Base-by-base conservation (phyloP, 73 alveolate genomes). In the Loxodes magnus region DNA sequence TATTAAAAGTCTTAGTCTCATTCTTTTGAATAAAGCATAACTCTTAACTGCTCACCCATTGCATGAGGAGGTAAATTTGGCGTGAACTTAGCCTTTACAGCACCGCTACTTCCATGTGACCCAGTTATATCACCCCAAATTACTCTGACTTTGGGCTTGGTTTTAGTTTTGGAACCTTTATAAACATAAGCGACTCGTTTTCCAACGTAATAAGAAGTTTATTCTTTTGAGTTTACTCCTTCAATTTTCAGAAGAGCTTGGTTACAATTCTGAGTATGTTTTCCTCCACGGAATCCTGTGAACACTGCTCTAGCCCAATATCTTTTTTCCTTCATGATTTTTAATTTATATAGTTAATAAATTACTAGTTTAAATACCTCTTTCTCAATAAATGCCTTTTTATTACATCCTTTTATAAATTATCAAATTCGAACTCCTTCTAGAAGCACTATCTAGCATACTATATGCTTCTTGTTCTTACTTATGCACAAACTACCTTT, bases 231-330 rank as follows among this genome's bases (percentile, higher is more conserved):
- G 24, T 79, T 60, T 17, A 83, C 73, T 30, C 94, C 95, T 66
- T 87, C 76, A 46, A 84, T 63, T 30, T 76, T 74, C 38, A 87
- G 81, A 35, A 87, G 73, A 27, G 93, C 93, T 64, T 79, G 82
- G 60, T 83, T 74, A 55, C 67, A 79, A 49, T 60, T 43, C 50
- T 82, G 79, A 30, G 68, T 62, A 6, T 56, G 46, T 46, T 72
- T 82, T 26, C 88, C 85, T 77, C 97, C 84, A 68, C 92, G 84
- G 85, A 74, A 88, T 14, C 97, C 97, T 15, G 87, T 42, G 79
- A 88, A 88, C 9, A 65, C 88, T 46, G 90, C 95, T 69, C 78
- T 88, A 42, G 61, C 72, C 78, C 85, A 88, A 51, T 84, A 78
- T 69, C 96, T 79, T 61, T 50, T 37, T 14, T 16, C 36, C 66